These are phyloP conservation scores for Bipolaris zeicola DNA, from an alignment of 2,329 filamentous ascomycete genomes.

Conservation along the genomic window DNA sequence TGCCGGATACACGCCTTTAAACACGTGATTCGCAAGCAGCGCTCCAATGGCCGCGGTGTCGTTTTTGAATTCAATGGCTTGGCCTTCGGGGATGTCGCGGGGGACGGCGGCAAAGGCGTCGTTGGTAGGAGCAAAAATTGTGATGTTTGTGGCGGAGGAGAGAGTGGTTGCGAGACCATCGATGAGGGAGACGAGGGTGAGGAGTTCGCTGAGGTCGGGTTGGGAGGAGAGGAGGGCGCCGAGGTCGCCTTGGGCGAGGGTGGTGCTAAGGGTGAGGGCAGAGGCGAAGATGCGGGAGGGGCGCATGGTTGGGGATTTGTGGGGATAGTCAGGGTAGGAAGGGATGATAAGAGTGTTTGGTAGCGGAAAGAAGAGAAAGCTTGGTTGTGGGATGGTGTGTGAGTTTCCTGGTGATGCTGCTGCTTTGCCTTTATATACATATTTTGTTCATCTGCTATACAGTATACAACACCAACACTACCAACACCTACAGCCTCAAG, in stretches of 20 bases:
- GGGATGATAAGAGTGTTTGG: not conserved
- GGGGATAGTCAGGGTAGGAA: not conserved
- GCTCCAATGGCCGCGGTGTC: slow-evolving; percentile 48
- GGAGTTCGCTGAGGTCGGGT: slow-evolving; percentile 39
- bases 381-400: not conserved
- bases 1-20: slow-evolving; percentile 57
- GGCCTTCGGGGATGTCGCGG: slow-evolving; percentile 31
- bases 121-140: slow-evolving; percentile 63
- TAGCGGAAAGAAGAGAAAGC: not conserved
- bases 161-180: slow-evolving; percentile 49
- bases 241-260: slow-evolving; percentile 39
- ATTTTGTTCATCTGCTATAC: not conserved
- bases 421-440: not conserved
- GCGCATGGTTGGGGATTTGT: slow-evolving; percentile 23
- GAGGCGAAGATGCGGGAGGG: slow-evolving; percentile 22
- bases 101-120: slow-evolving; percentile 49
- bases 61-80: slow-evolving; percentile 40
- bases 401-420: not conserved
- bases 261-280: slow-evolving; percentile 25
- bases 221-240: slow-evolving; percentile 40
- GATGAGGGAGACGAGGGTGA: slow-evolving; percentile 46
- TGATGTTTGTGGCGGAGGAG: slow-evolving; percentile 55
- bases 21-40: slow-evolving; percentile 62
- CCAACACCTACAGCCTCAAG: not conserved
- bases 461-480: not conserved